A percentile compares a stretch with the other conserved stretches of the same genome.
Conservation (phyloP, 2,329 filamentous ascomycete genomes). For the Gaeumannomyces tritici region DNA sequence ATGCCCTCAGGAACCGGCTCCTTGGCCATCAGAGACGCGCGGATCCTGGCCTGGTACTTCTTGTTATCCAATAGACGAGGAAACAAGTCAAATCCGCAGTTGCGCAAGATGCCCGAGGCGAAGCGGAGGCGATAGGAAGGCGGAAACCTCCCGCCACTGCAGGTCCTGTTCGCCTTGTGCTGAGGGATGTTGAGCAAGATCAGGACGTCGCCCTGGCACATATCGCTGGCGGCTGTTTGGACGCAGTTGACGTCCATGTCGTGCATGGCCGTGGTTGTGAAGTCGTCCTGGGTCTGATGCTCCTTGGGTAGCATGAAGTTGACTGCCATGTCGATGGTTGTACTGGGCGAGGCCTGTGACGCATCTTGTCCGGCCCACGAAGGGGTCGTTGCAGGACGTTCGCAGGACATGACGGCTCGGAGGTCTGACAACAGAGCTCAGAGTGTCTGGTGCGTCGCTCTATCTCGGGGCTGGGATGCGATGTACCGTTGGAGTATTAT, state of each 20-base stretch:
- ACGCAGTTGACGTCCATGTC: conserved; percentile 3
- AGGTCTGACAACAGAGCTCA: neutral
- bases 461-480: neutral
- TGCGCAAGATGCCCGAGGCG: conserved; percentile 7
- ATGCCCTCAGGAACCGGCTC: conserved; percentile 9
- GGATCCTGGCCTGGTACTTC: conserved; percentile 6
- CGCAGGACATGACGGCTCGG: neutral
- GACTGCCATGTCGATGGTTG: neutral
- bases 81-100: conserved; percentile 9
- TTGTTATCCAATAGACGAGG: conserved; percentile 7
- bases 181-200: conserved; percentile 8
- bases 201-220: conserved; percentile 9
- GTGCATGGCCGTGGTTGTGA: neutral
- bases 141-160: conserved; percentile 7
- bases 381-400: neutral
- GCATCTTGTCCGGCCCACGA: no score
- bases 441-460: neutral
- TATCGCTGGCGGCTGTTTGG: conserved; percentile 1
- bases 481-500: no score
- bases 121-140: conserved; percentile 8
- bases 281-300: neutral
- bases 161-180: conserved; percentile 6
- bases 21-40: neutral
- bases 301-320: neutral
- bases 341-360: neutral